Percentiles rank a stretch among this genome's conserved stretches.
Conservation (phyloP, 1,284 basidiomycete species). For the Cystobasidium sp. region DNA sequence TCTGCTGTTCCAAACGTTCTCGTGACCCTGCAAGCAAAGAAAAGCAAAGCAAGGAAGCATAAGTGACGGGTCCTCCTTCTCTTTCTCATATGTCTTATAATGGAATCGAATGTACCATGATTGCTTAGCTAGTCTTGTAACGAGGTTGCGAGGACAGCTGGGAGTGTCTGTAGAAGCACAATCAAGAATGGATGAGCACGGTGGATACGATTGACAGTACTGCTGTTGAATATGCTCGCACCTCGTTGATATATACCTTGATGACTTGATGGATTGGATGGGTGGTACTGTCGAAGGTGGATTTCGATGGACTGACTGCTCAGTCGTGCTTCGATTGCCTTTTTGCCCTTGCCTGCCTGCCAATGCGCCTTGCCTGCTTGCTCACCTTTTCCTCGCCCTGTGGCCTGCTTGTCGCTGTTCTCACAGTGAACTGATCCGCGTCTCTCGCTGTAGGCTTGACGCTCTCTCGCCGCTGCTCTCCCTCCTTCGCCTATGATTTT, state of each 20-base stretch:
- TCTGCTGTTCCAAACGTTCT: slow-evolving; percentile 55
- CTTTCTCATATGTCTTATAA: background rate
- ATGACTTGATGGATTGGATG: background rate
- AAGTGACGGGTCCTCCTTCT: background rate
- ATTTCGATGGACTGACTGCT: background rate
- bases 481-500: no score
- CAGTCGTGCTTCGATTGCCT: background rate
- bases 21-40: slow-evolving; percentile 25
- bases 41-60: background rate
- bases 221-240: background rate
- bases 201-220: background rate
- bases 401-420: no score
- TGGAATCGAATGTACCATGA: slow-evolving; percentile 20
- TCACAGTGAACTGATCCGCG: no score
- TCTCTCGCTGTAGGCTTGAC: no score
- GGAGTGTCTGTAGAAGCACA: background rate
- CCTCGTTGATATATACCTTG: background rate
- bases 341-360: background rate
- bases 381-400: background rate
- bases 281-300: background rate
- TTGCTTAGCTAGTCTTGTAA: background rate
- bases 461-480: no score
- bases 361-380: slow-evolving; percentile 4
- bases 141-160: slow-evolving; percentile 1
- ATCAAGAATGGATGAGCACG: no score